Conservation (phyloP, 352 stramenopile genomes). For the Thalassiosira oceanica region DNA sequence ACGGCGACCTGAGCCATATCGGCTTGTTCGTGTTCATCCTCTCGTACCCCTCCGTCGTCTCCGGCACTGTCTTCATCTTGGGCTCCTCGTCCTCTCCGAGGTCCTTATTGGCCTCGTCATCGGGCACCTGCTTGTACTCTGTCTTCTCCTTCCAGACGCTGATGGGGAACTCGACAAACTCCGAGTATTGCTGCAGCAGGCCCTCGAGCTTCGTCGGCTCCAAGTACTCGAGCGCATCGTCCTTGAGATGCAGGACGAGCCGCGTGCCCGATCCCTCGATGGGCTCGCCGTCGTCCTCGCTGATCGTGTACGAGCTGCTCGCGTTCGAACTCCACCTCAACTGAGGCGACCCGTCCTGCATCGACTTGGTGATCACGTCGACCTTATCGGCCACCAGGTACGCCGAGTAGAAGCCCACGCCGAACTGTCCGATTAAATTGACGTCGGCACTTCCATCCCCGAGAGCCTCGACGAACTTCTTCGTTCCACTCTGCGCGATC, state of each 20-base stretch:
- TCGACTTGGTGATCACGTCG: slow-evolving; percentile 95
- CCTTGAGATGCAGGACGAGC: slow-evolving; percentile 99
- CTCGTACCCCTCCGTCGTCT: slow-evolving; percentile 94
- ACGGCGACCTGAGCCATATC: slow-evolving; percentile 96
- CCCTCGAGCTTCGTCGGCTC: slow-evolving; percentile 91
- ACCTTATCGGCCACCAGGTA: slow-evolving; percentile 96
- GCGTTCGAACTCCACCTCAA: slow-evolving; percentile 96
- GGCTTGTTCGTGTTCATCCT: slow-evolving; percentile 95
- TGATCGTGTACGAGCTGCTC: slow-evolving; percentile 90
- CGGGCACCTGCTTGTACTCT: slow-evolving; percentile 88
- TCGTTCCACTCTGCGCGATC: slow-evolving; percentile 97
- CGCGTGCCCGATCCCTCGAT: slow-evolving; percentile 95
- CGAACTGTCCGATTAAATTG: slow-evolving; percentile 98
- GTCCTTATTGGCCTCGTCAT: slow-evolving; percentile 82
- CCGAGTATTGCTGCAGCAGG: slow-evolving; percentile 96
- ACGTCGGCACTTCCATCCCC: slow-evolving; percentile 86
- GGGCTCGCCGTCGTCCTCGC: slow-evolving; percentile 92
- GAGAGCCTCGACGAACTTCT: slow-evolving; percentile 97
- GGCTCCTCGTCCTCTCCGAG: slow-evolving; percentile 79
- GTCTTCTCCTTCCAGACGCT: slow-evolving; percentile 93
- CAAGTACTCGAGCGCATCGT: slow-evolving; percentile 95
- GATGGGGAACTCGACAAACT: slow-evolving; percentile 99
- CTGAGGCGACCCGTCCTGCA: slow-evolving; percentile 93
- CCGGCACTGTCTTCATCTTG: slow-evolving; percentile 91
- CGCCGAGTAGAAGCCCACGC: slow-evolving; percentile 99